phyloP scores from a whole-genome alignment of 495 filamentous ascomycete species.

The Xylaria castorea region DNA sequence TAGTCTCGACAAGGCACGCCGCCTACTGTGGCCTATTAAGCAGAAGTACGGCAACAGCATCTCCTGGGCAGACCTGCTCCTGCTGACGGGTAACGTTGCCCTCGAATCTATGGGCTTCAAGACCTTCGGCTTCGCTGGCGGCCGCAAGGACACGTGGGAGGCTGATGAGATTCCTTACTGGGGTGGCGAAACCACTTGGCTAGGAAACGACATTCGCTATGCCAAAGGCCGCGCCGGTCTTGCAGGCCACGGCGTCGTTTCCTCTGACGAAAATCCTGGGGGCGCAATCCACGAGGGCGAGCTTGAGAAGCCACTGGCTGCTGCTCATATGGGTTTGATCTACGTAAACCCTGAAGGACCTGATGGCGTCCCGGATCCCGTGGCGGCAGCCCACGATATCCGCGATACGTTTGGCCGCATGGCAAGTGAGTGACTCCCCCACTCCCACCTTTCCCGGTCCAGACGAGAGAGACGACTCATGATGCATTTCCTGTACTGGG shows the following conservation, averaged over 20 bases:
- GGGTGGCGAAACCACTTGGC: slow-evolving; percentile 74
- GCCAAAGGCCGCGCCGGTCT: slow-evolving; percentile 53
- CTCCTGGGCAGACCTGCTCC: slow-evolving; percentile 74
- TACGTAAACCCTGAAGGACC: slow-evolving; percentile 81
- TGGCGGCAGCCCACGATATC: slow-evolving; percentile 71
- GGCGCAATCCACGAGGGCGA: slow-evolving; percentile 64
- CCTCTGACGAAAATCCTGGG: slow-evolving; percentile 53
- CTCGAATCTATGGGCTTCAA: slow-evolving; percentile 77
- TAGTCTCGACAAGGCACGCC: slow-evolving; percentile 76
- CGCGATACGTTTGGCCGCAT: slow-evolving; percentile 74
- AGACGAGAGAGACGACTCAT: neutral
- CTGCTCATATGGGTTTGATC: slow-evolving; percentile 75
- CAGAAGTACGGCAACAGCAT: slow-evolving; percentile 83
- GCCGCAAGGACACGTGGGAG: slow-evolving; percentile 72
- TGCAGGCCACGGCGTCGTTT: slow-evolving; percentile 51
- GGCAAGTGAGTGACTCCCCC: slow-evolving; percentile 52
- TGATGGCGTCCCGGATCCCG: slow-evolving; percentile 70
- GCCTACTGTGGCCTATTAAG: slow-evolving; percentile 79
- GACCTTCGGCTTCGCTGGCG: slow-evolving; percentile 74
- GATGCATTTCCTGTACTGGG: neutral
- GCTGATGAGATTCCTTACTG: slow-evolving; percentile 77
- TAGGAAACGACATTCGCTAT: slow-evolving; percentile 74
- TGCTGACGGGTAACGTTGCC: slow-evolving; percentile 75
- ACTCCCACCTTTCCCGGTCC: neutral
- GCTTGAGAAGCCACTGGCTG: slow-evolving; percentile 67